These are phyloP conservation scores for Vaccinium darrowii DNA, from an alignment of 148 eudicot genomes.

Conservation along the genomic window DNA sequence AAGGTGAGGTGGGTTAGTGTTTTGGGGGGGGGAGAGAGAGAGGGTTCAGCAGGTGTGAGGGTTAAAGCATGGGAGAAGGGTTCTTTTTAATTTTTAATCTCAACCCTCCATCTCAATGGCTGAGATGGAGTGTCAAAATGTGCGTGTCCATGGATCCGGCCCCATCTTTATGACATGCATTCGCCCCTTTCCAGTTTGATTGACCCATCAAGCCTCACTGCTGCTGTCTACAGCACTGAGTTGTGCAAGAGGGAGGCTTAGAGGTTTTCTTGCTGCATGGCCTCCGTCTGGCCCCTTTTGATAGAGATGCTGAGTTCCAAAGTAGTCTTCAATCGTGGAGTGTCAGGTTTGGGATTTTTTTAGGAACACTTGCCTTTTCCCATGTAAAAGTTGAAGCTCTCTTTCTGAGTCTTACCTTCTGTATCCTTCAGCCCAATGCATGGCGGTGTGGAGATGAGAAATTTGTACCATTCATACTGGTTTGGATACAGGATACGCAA, in stretches of 20 bases:
- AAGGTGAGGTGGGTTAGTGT: too few relatives aligned
- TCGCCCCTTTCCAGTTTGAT: constrained; percentile 51
- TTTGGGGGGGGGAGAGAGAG: too few relatives aligned
- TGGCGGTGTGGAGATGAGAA: constrained; percentile 72
- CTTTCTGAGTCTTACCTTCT: constrained; percentile 14
- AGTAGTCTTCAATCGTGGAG: constrained; percentile 75
- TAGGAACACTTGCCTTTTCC: background rate
- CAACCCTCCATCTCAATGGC: too few relatives aligned
- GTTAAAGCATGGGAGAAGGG: too few relatives aligned
- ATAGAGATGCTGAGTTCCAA: constrained; percentile 75
- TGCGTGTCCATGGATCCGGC: too few relatives aligned
- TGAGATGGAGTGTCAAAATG: too few relatives aligned
- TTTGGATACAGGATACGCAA: constrained; percentile 85
- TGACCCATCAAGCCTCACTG: constrained; percentile 71
- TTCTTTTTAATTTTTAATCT: too few relatives aligned
- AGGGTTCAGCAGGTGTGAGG: too few relatives aligned
- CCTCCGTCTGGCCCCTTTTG: constrained; percentile 85
- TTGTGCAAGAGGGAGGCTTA: constrained; percentile 65
- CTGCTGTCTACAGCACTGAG: constrained; percentile 70
- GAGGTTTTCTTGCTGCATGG: constrained; percentile 66
- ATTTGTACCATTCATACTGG: constrained; percentile 69
- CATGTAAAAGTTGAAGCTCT: constrained; percentile 14
- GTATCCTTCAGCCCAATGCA: constrained; percentile 44
- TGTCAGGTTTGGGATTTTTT: constrained; percentile 51
- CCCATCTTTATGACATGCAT: background rate